Percentiles rank a stretch among this genome's conserved stretches.
phyloP scores from a whole-genome alignment of 176 grass and related monocot genomes.

The Aechmea fasciata region DNA sequence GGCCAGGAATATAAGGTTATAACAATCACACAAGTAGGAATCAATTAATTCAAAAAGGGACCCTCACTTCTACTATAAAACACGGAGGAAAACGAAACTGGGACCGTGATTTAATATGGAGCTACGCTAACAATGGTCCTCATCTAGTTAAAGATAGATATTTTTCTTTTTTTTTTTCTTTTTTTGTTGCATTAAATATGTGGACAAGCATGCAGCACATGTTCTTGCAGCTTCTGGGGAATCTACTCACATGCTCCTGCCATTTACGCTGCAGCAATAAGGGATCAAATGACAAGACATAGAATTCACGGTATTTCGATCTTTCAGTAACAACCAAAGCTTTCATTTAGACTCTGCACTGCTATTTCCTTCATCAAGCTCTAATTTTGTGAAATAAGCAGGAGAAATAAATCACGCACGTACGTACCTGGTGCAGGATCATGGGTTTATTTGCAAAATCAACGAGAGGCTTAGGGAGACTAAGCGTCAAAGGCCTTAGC shows the following conservation, averaged over 20 bases:
- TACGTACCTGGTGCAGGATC: slow-evolving; percentile 90
- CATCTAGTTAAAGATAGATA: slow-evolving; percentile 1
- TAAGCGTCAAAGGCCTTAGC: slow-evolving; percentile 77
- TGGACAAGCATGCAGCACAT: background rate
- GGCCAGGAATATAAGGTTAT: slow-evolving; percentile 3
- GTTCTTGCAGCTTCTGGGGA: background rate
- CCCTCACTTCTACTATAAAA: too few relatives aligned
- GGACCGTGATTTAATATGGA: background rate
- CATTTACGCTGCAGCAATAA: slow-evolving; percentile 1
- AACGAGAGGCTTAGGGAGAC: slow-evolving; percentile 89
- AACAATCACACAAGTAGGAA: background rate
- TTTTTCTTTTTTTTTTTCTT: background rate
- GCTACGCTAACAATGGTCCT: background rate
- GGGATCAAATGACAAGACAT: slow-evolving; percentile 8
- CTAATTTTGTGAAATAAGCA: background rate
- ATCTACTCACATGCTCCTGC: slow-evolving; percentile 34
- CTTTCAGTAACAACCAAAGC: background rate
- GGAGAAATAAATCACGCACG: slow-evolving; percentile 1
- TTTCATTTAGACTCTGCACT: background rate
- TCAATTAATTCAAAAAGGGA: background rate
- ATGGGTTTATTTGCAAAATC: slow-evolving; percentile 95
- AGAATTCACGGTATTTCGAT: slow-evolving; percentile 12
- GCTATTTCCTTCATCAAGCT: background rate
- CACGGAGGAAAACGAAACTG: background rate
- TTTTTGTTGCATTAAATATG: background rate